Base-by-base conservation (phyloP, 768 basidiomycete species). In the Suillus variegatus region DNA sequence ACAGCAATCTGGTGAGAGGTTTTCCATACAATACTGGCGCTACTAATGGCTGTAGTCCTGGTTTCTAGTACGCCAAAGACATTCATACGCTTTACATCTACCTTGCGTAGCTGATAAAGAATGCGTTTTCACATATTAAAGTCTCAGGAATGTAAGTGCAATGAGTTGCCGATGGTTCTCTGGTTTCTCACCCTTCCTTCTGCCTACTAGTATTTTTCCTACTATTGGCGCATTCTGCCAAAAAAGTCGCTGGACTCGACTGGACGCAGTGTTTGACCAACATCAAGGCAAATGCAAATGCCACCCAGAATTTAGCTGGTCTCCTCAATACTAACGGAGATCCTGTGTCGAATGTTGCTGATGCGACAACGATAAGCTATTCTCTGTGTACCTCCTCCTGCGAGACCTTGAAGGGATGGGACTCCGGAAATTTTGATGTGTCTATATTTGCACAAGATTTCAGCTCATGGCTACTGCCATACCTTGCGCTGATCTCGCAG, bases 401-500 rank as follows among this genome's bases (percentile, higher is more conserved):
- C 41, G 69, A 73, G 6, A 32, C 32, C 32, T 32, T 32, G 35
- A 8, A 0, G 3, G 55, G 57, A 1, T 49, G 64, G 10, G 61
- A 32, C 1, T 32, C 32, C 32, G 32, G 32, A 32, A 32, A 64
- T 6, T 75, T 74, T 16, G 22, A 18, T 8, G 70, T 71, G 69
- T 25, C n/a, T 5, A 38, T 40, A 3, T 74, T 74, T 57, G 55
- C 74, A 0, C 79, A 80, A 54, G 73, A 81, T 56, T 83, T 79
- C 66, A 73, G 76, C 12, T 67, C 81, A 0, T 85, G 83, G 84
- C 73, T 85, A 5, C 64, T 85, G 7, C 84, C 84, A 7, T 84
- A 81, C 76, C 76, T 85, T 10, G 82, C 83, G 0, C 68, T 85
- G 7, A 71, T 84, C 18, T 82, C 83, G 0, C 83, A 83, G 54